Base-by-base conservation (phyloP, 1,284 basidiomycete species). In the Marasmius oreades region DNA sequence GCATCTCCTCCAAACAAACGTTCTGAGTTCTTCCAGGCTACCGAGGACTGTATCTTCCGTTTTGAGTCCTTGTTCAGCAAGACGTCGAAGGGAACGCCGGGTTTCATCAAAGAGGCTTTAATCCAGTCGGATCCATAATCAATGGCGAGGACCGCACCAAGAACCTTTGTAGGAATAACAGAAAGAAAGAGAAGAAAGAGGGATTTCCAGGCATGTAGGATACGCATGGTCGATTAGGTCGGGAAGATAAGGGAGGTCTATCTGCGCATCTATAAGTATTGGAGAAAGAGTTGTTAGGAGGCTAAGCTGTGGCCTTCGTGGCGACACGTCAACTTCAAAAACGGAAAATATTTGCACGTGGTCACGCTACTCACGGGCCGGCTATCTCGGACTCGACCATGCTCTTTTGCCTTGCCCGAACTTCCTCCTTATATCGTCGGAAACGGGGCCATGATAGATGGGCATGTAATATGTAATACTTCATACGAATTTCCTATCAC, bases 101-200 rank as follows among this genome's bases (percentile, higher is more conserved):
- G 96, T 68, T 96, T 96, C 82, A 99, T 92, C 59, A 99, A 78
- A 8, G 95, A 95, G 26, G 94, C 91, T 73, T 98, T 99, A 67
- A 94, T 96, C 79, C 87, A 94, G 74, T 98, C 95, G 42, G 92
- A 84, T 68, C 95, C 95, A 82, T 95, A 96, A 83, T 98, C 95
- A 67, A 98, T 92, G 23, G 93, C 93, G 52, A 98, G 84, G 14
- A 97, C 81, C 4, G 89, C 82, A 31, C 81, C 84, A 44, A 77
- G 69, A 24, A 69, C 64, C 55, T 71, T 63, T 37, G 71, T 69
- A n/a, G 75, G 73, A 34, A 76, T 62, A 7, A 23, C 47, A 42
- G 39, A 42, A 18, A 77, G 62, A 45, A 70, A 65, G 52, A 74
- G 57, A 56, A 73, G 62, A 55, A 63, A 66, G 46, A 74, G 56